A percentile compares a stretch with the other conserved stretches of the same genome.
Conservation (phyloP, 306 rosid species). For the Bauhinia variegata region DNA sequence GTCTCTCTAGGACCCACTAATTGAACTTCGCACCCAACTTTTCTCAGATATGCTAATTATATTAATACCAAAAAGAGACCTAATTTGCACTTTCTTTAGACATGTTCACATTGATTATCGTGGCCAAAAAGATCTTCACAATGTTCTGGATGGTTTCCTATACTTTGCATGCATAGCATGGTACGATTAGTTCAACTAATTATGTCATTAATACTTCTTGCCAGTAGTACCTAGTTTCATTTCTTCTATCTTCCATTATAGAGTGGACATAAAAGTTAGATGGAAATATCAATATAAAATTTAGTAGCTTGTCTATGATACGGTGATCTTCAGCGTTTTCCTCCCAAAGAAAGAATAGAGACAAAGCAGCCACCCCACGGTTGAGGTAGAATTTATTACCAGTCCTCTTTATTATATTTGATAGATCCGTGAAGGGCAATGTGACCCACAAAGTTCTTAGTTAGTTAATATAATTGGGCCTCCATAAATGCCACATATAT, state of each 20-base stretch:
- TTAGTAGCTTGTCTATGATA: neutral
- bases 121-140: neutral
- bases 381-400: no score
- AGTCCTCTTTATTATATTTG: no score
- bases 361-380: no score
- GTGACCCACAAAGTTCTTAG: constrained; percentile 35
- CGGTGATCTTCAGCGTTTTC: neutral
- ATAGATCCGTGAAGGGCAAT: no score
- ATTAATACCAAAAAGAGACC: constrained; percentile 14
- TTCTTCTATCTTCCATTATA: no score
- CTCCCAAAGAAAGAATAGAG: neutral
- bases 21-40: constrained; percentile 8
- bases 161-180: constrained; percentile 1
- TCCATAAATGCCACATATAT: neutral
- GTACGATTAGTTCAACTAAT: constrained; percentile 16
- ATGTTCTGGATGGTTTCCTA: neutral
- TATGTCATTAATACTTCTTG: no score
- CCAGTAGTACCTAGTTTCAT: neutral
- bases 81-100: constrained; percentile 12
- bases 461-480: constrained; percentile 2
- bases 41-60: constrained; percentile 25
- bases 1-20: constrained; percentile 32
- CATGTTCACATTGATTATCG: constrained; percentile 29
- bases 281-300: no score
- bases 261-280: no score